Base-by-base conservation (phyloP, 257 asterid genomes). In the Solanum pennellii region DNA sequence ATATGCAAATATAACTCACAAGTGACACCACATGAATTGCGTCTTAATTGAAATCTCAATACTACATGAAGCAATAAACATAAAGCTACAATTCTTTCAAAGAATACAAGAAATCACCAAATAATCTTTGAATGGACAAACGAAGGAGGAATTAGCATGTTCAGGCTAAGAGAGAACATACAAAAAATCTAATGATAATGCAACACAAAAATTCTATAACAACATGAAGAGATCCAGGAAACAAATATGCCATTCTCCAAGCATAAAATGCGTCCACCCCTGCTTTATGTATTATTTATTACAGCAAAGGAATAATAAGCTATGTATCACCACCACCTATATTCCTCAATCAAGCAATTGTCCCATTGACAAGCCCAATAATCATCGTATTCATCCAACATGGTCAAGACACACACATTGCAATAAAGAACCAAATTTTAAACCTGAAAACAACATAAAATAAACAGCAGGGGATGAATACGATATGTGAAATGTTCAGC, bases 251-350 rank as follows among this genome's bases (percentile, higher is more conserved):
- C 3, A 87, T 80, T 65, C 87, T 87, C 91, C 90, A 89, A 4
- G 37, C 6, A 35, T 35, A 1, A 35, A 35, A 35, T 5, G 7
- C 1, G 1, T 35, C 37, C 6, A 5, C 37, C 37, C 37, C 37
- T 35, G 37, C 37, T 35, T 35, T 87, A 11, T 62, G 56, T 2
- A 89, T 89, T 7, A 87, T 71, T 15, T 89, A 84, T 49, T 76
- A 89, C 5, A 89, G 86, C 79, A 89, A 3, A 10, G 91, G 88
- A 88, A 89, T 89, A 27, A 89, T 18, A 6, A 89, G 80, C 25
- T 89, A 88, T 69, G 91, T 89, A 14, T 88, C 89, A 5, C 86
- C 88, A 2, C 89, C 89, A 11, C 91, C 91, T 82, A 79, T 89
- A 68, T 87, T 85, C 42, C 87, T 88, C 88, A 88, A 89, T 3